Conservation (phyloP, 768 basidiomycete species). For the Coprinellus micaceus region DNA sequence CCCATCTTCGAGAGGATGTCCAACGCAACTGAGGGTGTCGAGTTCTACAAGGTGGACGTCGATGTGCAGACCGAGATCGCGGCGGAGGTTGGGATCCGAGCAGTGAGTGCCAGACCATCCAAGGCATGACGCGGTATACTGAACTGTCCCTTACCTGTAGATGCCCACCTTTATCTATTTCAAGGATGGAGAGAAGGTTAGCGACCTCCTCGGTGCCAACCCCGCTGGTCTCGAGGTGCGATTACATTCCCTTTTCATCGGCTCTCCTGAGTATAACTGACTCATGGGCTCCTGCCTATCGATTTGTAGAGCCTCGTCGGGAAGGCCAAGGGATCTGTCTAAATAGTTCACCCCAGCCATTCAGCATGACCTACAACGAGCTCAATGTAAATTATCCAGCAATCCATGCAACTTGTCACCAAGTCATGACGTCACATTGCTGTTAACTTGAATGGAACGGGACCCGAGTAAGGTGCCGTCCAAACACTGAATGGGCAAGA, state of each 20-base stretch:
- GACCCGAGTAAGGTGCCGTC: too few relatives aligned
- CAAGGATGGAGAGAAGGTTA: constrained; percentile 32
- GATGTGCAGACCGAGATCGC: constrained; percentile 54
- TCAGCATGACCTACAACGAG: too few relatives aligned
- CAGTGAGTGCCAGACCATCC: constrained; percentile 40
- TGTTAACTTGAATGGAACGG: too few relatives aligned
- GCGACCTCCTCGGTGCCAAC: constrained; percentile 47
- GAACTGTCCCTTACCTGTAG: constrained; percentile 16
- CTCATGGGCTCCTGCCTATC: too few relatives aligned
- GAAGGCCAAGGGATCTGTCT: neutral
- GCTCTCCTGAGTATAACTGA: too few relatives aligned
- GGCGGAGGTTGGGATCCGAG: constrained; percentile 57
- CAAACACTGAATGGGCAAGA: too few relatives aligned
- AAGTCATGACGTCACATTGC: too few relatives aligned
- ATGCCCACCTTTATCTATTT: constrained; percentile 43
- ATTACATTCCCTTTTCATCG: too few relatives aligned
- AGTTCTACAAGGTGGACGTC: constrained; percentile 74
- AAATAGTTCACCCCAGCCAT: too few relatives aligned
- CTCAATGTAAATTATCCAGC: too few relatives aligned
- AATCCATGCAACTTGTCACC: too few relatives aligned
- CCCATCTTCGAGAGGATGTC: constrained; percentile 64
- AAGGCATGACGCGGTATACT: too few relatives aligned
- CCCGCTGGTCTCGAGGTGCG: constrained; percentile 39
- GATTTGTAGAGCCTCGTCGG: neutral
- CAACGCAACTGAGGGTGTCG: constrained; percentile 30